Base-by-base conservation (phyloP, 2,329 filamentous ascomycete species). In the Ophiostoma piceae region DNA sequence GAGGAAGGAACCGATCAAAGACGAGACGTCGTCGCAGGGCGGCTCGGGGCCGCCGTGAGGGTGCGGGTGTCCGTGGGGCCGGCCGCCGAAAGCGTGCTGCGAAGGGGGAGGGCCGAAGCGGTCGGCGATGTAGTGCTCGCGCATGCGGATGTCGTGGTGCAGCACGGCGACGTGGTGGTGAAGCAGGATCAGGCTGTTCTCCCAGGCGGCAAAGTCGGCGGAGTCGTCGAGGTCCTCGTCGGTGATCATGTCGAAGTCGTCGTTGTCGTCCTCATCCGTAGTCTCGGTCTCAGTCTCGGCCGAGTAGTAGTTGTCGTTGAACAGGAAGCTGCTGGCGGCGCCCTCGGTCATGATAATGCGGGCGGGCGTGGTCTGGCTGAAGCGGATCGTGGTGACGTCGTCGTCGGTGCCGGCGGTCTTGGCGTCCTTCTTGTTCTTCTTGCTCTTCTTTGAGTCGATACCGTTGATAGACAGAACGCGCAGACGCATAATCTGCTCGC, bases 401-500 rank as follows among this genome's bases (percentile, higher is more conserved):
- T 29, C 41, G n/a, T 67, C 66, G 57, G 67, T 29, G 29, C 67
- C 29, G 35, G 82, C 75, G 41, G 77, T 37, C 60, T 64, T 64
- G 60, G 14, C 29, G 29, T 19, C 57, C 43, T 78, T 65, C 62
- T 65, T 65, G 8, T 65, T 47, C 43, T 47, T 43, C 14, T 19
- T 51, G 14, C 2, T 75, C 43, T 78, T 65, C 62, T 65, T 65
- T n/a, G 62, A 11, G 11, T 65, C 62, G 8, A 77, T 76, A 67
- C 80, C 81, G 74, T 84, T 79, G 43, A 85, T 71, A 8, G 77
- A 78, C 51, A 80, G 74, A 62, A 85, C 75, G 47, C 78, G 77
- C 62, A 86, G 79, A 70, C 77, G 80, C 74, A 86, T 75, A 16
- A 80, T 74, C 74, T 85, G 82, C 67, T 80, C 80, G 67, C 80